These are phyloP conservation scores for Pythium phragmitis DNA, from an alignment of 352 stramenopile genomes.

Conservation along the genomic window DNA sequence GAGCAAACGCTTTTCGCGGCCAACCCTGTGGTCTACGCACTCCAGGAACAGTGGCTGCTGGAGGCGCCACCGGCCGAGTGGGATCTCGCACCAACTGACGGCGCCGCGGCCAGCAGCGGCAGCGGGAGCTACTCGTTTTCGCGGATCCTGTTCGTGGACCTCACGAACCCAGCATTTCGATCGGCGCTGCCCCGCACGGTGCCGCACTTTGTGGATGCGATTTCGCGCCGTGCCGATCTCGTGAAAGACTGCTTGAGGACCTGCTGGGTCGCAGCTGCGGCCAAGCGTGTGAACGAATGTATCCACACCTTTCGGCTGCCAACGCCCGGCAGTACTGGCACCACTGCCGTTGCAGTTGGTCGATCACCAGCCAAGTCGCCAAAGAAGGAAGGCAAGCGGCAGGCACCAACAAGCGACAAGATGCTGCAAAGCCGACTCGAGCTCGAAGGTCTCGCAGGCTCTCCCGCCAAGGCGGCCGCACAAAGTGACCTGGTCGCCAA, in stretches of 20 bases:
- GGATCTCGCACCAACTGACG: conserved; percentile 49
- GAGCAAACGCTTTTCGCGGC: conserved; percentile 64
- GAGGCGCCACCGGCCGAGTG: conserved; percentile 70
- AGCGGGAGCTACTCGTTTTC: conserved; percentile 41
- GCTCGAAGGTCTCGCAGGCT: conserved; percentile 39
- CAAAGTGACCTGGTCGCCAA: conserved; percentile 11
- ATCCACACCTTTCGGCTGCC: conserved; percentile 27
- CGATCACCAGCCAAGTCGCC: conserved; percentile 15
- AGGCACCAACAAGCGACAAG: conserved; percentile 21
- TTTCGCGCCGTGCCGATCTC: conserved; percentile 73
- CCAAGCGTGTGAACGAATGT: conserved; percentile 72
- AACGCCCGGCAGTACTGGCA: not conserved
- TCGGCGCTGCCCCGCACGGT: conserved; percentile 72
- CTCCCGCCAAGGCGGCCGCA: not conserved
- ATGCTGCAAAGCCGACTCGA: conserved; percentile 51
- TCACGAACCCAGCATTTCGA: conserved; percentile 64
- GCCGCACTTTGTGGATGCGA: conserved; percentile 83
- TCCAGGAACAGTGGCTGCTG: conserved; percentile 88
- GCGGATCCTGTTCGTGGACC: conserved; percentile 82
- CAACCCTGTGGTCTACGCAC: conserved; percentile 81
- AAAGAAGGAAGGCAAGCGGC: conserved; percentile 8
- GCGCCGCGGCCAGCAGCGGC: not conserved
- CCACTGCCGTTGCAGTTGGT: not conserved
- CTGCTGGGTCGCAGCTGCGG: conserved; percentile 75
- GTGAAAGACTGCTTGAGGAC: conserved; percentile 85